Conservation (phyloP, 164 flowering plant genomes). For the Vitis rotundifolia region DNA sequence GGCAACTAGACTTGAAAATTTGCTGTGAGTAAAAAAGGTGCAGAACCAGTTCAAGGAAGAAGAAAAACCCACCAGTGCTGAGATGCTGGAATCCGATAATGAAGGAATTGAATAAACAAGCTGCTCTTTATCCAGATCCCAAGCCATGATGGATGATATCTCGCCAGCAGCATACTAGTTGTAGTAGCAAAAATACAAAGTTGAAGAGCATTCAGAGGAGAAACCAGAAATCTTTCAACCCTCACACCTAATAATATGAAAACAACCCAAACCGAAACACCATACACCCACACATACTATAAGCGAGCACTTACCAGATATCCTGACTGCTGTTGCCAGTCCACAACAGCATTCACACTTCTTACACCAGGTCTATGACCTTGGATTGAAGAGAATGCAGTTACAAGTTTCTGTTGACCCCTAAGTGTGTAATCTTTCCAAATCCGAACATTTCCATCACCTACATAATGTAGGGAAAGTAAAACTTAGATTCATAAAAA, state of each 20-base stretch:
- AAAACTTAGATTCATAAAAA: neutral
- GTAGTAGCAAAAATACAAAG: slow-evolving; percentile 1
- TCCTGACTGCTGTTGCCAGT: slow-evolving; percentile 99
- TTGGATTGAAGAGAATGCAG: slow-evolving; percentile 89
- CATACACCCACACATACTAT: neutral
- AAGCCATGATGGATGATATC: slow-evolving; percentile 75
- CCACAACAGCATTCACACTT: slow-evolving; percentile 83
- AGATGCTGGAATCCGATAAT: slow-evolving; percentile 69
- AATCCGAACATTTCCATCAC: slow-evolving; percentile 87
- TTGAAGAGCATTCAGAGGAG: too few relatives aligned
- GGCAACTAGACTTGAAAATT: neutral
- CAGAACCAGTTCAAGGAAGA: neutral
- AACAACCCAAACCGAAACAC: neutral
- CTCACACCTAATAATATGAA: too few relatives aligned
- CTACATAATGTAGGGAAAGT: slow-evolving; percentile 30
- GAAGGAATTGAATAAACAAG: slow-evolving; percentile 68
- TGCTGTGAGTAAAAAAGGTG: too few relatives aligned
- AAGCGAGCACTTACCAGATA: slow-evolving; percentile 56
- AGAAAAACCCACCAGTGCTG: slow-evolving; percentile 69
- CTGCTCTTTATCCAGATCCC: slow-evolving; percentile 97
- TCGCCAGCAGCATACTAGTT: slow-evolving; percentile 88
- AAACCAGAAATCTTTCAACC: neutral
- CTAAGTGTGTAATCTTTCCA: slow-evolving; percentile 80
- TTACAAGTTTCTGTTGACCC: slow-evolving; percentile 82
- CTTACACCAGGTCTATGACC: slow-evolving; percentile 82